Conservation (phyloP, 208 protist genomes). For the Acanthamoeba royreba region DNA sequence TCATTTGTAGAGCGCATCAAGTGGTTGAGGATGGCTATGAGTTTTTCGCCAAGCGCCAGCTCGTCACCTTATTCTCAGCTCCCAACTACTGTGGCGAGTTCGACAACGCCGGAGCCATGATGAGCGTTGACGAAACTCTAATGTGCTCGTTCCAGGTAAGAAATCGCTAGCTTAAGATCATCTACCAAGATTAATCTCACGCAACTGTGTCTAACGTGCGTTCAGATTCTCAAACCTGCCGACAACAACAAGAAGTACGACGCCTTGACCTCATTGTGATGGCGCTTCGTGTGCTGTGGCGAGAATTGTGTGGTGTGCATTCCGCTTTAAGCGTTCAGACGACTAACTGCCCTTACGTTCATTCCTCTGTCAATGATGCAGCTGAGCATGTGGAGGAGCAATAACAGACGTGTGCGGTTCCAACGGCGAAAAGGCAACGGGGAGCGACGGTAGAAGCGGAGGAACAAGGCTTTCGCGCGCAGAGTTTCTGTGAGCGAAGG, state of each 20-base stretch:
- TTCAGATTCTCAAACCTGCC: constrained; percentile 19
- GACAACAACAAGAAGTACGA: constrained; percentile 21
- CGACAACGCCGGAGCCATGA: constrained; percentile 99
- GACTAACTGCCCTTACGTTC: too few species aligned
- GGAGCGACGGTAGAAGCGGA: background rate
- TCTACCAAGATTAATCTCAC: background rate
- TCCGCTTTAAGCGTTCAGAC: too few species aligned
- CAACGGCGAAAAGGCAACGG: background rate
- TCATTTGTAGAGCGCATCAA: constrained; percentile 99
- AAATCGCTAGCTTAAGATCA: background rate
- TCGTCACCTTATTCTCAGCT: constrained; percentile 99
- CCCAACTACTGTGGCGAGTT: constrained; percentile 99
- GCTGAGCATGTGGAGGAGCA: background rate
- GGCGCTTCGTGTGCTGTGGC: background rate
- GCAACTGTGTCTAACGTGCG: background rate
- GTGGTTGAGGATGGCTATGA: constrained; percentile 98
- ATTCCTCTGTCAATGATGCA: background rate
- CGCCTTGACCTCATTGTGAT: background rate
- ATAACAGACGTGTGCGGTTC: background rate
- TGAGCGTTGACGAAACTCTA: constrained; percentile 94
- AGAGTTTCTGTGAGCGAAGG: background rate
- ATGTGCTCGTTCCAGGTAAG: constrained; percentile 95
- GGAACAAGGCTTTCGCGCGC: background rate
- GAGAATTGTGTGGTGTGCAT: too few species aligned
- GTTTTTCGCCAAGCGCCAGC: constrained; percentile 98